Conservation (phyloP, 2,329 filamentous ascomycete species). For the Harringtonia aguacate region DNA sequence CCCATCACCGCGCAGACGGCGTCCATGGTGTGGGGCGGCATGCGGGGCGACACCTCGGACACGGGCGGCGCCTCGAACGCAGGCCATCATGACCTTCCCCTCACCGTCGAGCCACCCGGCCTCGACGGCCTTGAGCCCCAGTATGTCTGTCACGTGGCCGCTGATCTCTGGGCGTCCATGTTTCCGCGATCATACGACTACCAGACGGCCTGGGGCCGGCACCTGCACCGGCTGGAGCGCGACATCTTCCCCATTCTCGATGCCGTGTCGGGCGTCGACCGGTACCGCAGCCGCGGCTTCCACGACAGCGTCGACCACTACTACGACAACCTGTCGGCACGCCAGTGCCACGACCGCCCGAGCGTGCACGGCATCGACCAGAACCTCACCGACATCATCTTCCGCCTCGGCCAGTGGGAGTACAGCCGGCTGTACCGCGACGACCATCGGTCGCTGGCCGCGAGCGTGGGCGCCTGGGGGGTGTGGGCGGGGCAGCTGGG, state of each 20-base stretch:
- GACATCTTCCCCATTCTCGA: slow-evolving; percentile 52
- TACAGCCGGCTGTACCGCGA: slow-evolving; percentile 72
- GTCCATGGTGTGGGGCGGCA: slow-evolving; percentile 61
- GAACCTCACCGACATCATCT: slow-evolving; percentile 55
- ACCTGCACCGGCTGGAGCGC: slow-evolving; percentile 21
- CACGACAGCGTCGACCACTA: slow-evolving; percentile 71
- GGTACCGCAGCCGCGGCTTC: slow-evolving; percentile 44
- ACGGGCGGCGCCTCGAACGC: slow-evolving; percentile 22
- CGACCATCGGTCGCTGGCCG: slow-evolving; percentile 47
- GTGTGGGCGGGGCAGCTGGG: slow-evolving; percentile 67
- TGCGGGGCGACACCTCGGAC: slow-evolving; percentile 41
- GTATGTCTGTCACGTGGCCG: slow-evolving; percentile 50
- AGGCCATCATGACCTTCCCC: slow-evolving; percentile 16
- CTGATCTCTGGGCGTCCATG: slow-evolving; percentile 15
- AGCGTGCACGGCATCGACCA: slow-evolving; percentile 46
- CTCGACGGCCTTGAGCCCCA: slow-evolving; percentile 66
- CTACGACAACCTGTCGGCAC: slow-evolving; percentile 71
- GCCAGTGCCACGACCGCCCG: slow-evolving; percentile 64
- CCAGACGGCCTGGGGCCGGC: slow-evolving; percentile 6
- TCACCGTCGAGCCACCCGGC: slow-evolving; percentile 40
- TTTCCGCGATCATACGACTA: background rate
- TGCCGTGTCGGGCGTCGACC: slow-evolving; percentile 52
- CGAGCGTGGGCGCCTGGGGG: slow-evolving; percentile 52
- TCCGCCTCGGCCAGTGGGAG: slow-evolving; percentile 69
- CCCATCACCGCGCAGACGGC: slow-evolving; percentile 74